Evolutionary conservation across 2,329 filamentous ascomycete species (phyloP).

Genomic region (Zymoseptoria pseudotritici): DNA sequence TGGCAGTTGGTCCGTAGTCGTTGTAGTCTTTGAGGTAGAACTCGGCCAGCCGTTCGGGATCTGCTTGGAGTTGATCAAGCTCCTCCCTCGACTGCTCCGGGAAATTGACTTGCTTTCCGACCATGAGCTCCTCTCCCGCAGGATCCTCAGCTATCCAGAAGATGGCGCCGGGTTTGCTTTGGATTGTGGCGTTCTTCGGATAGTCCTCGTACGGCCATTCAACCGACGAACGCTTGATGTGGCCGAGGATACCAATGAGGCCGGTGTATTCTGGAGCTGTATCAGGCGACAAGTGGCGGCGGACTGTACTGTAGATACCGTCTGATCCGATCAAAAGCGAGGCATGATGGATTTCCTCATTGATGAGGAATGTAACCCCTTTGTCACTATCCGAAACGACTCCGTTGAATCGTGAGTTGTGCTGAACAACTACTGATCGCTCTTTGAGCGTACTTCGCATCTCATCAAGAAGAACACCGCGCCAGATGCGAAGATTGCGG

Average conservation of each 20-base stretch:
- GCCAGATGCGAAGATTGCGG: constrained; percentile 38
- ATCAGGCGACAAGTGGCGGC: constrained; percentile 30
- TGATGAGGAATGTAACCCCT: constrained; percentile 11
- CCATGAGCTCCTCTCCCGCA: constrained; percentile 30
- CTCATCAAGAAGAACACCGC: constrained; percentile 45
- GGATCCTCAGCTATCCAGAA: constrained; percentile 33
- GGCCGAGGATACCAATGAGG: constrained; percentile 15
- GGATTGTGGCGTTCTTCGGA: constrained; percentile 29
- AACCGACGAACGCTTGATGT: constrained; percentile 16
- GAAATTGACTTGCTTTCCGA: constrained; percentile 31
- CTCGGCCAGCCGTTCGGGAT: constrained; percentile 18
- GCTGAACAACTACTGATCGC: constrained; percentile 38
- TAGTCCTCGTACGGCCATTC: constrained; percentile 20
- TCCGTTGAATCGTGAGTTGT: constrained; percentile 42
- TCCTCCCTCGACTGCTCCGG: constrained; percentile 29
- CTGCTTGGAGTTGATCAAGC: constrained; percentile 28
- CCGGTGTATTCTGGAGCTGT: constrained; percentile 20
- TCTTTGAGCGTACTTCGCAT: constrained; percentile 38
- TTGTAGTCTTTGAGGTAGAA: constrained; percentile 14
- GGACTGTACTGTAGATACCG: constrained; percentile 21
- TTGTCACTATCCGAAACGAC: constrained; percentile 24
- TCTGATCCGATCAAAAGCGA: constrained; percentile 23
- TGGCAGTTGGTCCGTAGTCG: constrained; percentile 15
- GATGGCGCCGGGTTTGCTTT: constrained; percentile 31
- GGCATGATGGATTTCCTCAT: constrained; percentile 9